Conservation (phyloP, 257 asterid genomes). For the Ophiorrhiza pumila region DNA sequence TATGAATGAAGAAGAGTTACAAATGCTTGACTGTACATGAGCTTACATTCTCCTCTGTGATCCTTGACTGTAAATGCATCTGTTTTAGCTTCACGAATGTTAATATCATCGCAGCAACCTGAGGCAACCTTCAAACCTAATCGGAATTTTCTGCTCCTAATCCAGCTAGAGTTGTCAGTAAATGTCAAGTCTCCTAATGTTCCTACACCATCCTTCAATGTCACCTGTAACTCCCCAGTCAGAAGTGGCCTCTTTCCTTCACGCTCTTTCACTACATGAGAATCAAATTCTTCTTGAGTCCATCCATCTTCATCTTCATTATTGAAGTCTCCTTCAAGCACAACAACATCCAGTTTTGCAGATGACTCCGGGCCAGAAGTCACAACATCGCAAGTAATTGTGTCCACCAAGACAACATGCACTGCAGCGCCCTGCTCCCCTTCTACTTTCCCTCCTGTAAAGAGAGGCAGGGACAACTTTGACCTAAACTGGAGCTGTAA, state of each 20-base stretch:
- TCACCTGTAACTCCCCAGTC: constrained; percentile 75
- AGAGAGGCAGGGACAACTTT: constrained; percentile 79
- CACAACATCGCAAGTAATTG: constrained; percentile 57
- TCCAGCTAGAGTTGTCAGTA: constrained; percentile 99
- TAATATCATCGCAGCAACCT: constrained; percentile 52
- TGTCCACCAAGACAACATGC: constrained; percentile 73
- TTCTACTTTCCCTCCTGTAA: constrained; percentile 89
- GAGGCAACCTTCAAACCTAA: constrained; percentile 78
- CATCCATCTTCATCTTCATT: constrained; percentile 83
- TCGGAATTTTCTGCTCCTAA: constrained; percentile 90
- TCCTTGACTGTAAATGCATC: constrained; percentile 97
- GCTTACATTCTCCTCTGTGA: constrained; percentile 98
- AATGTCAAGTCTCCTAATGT: constrained; percentile 81
- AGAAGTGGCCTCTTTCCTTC: constrained; percentile 96
- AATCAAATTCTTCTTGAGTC: constrained; percentile 77
- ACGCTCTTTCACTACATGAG: constrained; percentile 83
- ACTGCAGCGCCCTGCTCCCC: constrained; percentile 84
- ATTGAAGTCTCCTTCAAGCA: constrained; percentile 91
- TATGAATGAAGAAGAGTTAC: background rate
- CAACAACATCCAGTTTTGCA: constrained; percentile 65
- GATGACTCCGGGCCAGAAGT: constrained; percentile 80
- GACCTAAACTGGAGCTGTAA: constrained; percentile 82
- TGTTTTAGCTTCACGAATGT: constrained; percentile 89
- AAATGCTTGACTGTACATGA: constrained; percentile 9
- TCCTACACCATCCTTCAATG: constrained; percentile 83